These are phyloP conservation scores for Saitozyma podzolica DNA, from an alignment of 768 basidiomycete genomes.

Conservation along the genomic window DNA sequence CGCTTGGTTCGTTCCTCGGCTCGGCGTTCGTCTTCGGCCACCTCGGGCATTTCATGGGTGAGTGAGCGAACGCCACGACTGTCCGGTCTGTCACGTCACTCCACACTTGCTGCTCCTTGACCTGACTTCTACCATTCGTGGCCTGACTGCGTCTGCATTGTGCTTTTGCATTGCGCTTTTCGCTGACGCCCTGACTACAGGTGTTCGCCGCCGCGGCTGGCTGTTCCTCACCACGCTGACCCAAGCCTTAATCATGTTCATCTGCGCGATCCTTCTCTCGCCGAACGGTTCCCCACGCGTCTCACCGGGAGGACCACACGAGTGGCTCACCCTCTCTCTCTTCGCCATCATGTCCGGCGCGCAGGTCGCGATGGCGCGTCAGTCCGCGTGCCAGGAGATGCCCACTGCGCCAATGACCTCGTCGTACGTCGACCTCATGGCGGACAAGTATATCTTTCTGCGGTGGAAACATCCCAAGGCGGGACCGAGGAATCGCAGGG, in stretches of 20 bases:
- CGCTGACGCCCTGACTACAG: constrained; percentile 9
- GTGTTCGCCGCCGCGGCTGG: constrained; percentile 37
- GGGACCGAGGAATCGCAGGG: constrained; percentile 31
- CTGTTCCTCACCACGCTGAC: constrained; percentile 21
- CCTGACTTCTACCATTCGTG: no score
- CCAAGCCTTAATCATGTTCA: constrained; percentile 27
- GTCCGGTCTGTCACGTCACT: no score
- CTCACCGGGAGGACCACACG: constrained; percentile 19
- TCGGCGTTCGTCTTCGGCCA: constrained; percentile 37
- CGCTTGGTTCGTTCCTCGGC: constrained; percentile 32
- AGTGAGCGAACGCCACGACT: no score
- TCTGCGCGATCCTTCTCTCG: constrained; percentile 31
- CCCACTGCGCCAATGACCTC: constrained; percentile 46
- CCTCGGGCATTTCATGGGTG: constrained; percentile 38
- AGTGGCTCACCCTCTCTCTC: constrained; percentile 32
- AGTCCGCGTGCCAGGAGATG: constrained; percentile 29
- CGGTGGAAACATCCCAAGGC: constrained; percentile 20
- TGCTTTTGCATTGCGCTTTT: no score
- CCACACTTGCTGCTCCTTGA: no score
- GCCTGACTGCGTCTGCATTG: background rate
- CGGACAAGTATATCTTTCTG: constrained; percentile 34
- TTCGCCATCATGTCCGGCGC: constrained; percentile 43
- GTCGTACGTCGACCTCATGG: constrained; percentile 36
- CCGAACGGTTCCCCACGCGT: constrained; percentile 15
- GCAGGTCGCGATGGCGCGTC: constrained; percentile 41